These are phyloP conservation scores for Dysphania ambrosioides DNA, from an alignment of 148 eudicot genomes.

Conservation along the genomic window DNA sequence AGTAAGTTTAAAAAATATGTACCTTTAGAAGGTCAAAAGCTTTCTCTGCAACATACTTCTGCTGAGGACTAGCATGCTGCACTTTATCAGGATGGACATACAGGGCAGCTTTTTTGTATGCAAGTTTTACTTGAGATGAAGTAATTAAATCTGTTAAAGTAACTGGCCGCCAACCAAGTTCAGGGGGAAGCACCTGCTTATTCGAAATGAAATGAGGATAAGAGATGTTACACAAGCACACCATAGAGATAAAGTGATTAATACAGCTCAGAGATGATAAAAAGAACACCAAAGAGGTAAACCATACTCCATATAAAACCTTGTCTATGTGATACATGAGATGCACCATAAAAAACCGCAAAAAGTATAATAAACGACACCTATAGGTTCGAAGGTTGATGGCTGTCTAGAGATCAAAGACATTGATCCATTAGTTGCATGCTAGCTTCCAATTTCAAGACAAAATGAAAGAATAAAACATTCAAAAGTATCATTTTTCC, in stretches of 20 bases:
- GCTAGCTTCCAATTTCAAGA: no score
- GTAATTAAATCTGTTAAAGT: slow-evolving; percentile 83
- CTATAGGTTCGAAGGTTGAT: not conserved
- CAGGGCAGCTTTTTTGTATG: slow-evolving; percentile 72
- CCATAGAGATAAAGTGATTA: not conserved
- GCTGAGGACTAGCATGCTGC: slow-evolving; percentile 73
- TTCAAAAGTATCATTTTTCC: no score
- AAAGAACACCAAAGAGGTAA: not conserved
- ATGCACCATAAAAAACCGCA: not conserved
- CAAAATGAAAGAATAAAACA: no score
- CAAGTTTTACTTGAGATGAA: slow-evolving; percentile 68
- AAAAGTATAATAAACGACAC: not conserved
- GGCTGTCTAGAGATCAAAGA: not conserved
- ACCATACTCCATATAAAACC: not conserved
- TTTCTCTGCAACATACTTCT: slow-evolving; percentile 83
- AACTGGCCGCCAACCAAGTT: slow-evolving; percentile 76
- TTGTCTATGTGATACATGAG: not conserved
- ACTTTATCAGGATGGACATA: slow-evolving; percentile 95
- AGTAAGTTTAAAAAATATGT: slow-evolving; percentile 12
- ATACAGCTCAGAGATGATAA: not conserved
- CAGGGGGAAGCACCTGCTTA: slow-evolving; percentile 80
- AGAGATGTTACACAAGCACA: not conserved
- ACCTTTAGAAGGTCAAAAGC: slow-evolving; percentile 90
- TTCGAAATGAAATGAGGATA: slow-evolving; percentile 8
- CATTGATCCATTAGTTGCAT: not conserved